Conservation (phyloP, 2,329 filamentous ascomycete species). For the Mariannaea sp. region DNA sequence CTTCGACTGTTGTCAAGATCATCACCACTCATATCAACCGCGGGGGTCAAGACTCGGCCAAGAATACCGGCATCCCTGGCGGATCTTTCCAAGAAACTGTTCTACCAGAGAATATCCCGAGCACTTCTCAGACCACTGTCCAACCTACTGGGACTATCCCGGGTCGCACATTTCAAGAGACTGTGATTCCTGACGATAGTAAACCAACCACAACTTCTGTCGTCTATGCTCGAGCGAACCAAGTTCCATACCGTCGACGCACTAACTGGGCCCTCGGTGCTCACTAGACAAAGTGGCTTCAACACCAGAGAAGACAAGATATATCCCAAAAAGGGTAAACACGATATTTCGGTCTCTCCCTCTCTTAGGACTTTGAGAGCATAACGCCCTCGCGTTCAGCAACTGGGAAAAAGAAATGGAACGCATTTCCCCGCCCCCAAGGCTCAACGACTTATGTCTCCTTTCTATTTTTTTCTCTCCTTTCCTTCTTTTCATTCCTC, state of each 20-base stretch:
- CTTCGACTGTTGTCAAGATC: slow-evolving; percentile 7
- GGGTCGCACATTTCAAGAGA: slow-evolving; percentile 32
- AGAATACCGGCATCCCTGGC: slow-evolving; percentile 19
- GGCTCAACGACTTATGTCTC: background rate
- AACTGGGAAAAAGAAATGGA: background rate
- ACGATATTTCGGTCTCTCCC: too few relatives aligned
- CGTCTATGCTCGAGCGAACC: slow-evolving; percentile 22
- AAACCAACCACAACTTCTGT: slow-evolving; percentile 4
- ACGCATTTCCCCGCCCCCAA: slow-evolving; percentile 5
- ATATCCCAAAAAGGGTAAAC: too few relatives aligned
- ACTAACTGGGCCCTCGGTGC: slow-evolving; percentile 34
- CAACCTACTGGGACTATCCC: slow-evolving; percentile 20
- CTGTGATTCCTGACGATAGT: slow-evolving; percentile 18
- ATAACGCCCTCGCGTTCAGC: background rate
- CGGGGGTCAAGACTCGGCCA: background rate
- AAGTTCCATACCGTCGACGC: slow-evolving; percentile 30
- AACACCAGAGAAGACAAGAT: too few relatives aligned
- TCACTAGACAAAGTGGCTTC: slow-evolving; percentile 17
- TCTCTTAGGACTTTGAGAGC: background rate
- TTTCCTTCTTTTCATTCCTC: slow-evolving; percentile 18
- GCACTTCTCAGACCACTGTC: too few relatives aligned
- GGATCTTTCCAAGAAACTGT: slow-evolving; percentile 29
- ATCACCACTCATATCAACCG: slow-evolving; percentile 10
- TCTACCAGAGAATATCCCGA: too few relatives aligned
- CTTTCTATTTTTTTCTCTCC: slow-evolving; percentile 20